A percentile compares a stretch with the other conserved stretches of the same genome.
Evolutionary conservation across 768 basidiomycete genomes (phyloP).

Genomic region (Suillus subalutaceus): DNA sequence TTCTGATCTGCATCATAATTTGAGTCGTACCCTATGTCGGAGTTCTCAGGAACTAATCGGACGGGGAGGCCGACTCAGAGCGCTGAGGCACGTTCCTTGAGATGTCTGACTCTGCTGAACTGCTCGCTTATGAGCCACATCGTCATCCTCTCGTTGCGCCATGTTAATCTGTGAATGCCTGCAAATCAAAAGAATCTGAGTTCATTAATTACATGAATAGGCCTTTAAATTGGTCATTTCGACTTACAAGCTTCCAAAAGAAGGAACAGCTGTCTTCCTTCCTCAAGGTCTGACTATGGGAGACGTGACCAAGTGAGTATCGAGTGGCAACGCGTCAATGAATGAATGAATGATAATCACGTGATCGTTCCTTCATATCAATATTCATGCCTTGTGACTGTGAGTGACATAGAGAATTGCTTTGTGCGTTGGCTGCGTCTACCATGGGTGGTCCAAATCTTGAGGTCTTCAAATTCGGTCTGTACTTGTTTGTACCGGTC

Average conservation of each 20-base stretch:
- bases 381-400: not conserved
- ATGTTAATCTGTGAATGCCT: not conserved
- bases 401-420: not conserved
- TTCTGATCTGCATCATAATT: not conserved
- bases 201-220: not conserved
- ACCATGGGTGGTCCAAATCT: constrained; percentile 78
- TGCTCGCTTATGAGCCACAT: not conserved
- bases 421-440: not conserved
- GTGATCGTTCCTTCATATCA: not conserved
- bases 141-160: not conserved
- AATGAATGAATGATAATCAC: not conserved
- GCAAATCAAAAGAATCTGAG: not conserved
- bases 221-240: not conserved
- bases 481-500: constrained; percentile 87
- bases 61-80: not conserved
- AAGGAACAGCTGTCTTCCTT: not conserved
- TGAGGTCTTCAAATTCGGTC: constrained; percentile 87
- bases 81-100: no score
- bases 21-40: not conserved
- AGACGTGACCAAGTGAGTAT: not conserved
- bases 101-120: not conserved
- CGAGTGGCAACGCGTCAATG: not conserved
- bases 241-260: not conserved
- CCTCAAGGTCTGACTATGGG: not conserved
- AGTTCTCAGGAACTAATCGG: not conserved